Base-by-base conservation (phyloP, 345 rosid species). In the Arabidopsis arenosa region DNA sequence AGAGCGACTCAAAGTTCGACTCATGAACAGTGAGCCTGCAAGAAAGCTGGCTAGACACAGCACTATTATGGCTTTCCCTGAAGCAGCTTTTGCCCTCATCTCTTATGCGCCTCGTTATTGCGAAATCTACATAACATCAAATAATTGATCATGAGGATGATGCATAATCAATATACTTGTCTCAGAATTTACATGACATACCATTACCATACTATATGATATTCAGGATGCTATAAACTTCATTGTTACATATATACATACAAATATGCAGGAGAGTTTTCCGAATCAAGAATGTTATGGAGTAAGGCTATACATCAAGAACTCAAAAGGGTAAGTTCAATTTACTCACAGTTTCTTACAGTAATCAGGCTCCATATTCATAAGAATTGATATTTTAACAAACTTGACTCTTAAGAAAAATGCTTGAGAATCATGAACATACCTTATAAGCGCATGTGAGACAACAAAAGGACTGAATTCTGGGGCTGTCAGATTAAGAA, bases 1-100 rank as follows among this genome's bases (percentile, higher is more conserved):
- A 14, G 81, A 66, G 5, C 73, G 64, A 68, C 75, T 81, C 87
- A 86, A 83, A 5, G 79, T 80, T 58, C 81, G 80, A 76, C 83
- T 74, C 74, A 73, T 79, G 72, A 93, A 85, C 28, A 93, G 73
- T 3, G 95, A 86, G 8, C 98, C 96, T 3, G 87, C 90, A 36
- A 90, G 85, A 77, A 93, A 93, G 85, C 93, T 81, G 1, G 86
- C 89, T 2, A 87, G 75, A 70, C 96, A 93, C 9, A 87, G 70
- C 12, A 80, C 83, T 21, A 86, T 68, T 59, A 89, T 81, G n/a
- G 84, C 81, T 82, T 88, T 90, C 40, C 89, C 91, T 1, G 95
- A 84, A 68, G 79, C 73, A 18, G 86, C 83, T 78, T 87, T 93
- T 17, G 83, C 87, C 75, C 91, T 83, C 98, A 89, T 93, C 60